Conservation (phyloP, 768 basidiomycete species). For the Cystofilobasidium ferigula region DNA sequence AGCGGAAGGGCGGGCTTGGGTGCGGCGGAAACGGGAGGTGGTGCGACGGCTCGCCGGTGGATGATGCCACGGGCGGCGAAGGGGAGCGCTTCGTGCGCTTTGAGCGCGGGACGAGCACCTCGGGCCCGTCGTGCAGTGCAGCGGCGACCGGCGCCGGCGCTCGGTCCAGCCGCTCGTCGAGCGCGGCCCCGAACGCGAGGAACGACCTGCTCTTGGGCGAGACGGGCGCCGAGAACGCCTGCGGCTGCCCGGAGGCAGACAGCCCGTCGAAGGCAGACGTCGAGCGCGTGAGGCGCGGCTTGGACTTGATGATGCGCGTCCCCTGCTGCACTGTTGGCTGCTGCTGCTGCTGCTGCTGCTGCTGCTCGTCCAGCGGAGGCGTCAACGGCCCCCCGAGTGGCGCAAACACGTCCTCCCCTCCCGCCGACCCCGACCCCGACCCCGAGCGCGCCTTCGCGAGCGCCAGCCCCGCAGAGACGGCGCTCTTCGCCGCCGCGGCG, state of each 20-base stretch:
- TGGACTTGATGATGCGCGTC: constrained; percentile 1
- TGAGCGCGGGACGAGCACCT: not conserved
- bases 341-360: no score
- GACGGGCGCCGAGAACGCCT: not conserved
- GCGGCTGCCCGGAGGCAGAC: not conserved
- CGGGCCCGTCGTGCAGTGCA: not conserved
- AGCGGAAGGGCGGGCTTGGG: not conserved
- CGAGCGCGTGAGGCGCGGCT: not conserved
- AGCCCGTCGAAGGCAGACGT: not conserved
- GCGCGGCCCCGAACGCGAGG: not conserved
- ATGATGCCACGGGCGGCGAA: not conserved
- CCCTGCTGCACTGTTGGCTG: no score
- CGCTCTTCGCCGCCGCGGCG: not conserved
- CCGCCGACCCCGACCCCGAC: not conserved
- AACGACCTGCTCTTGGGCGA: not conserved
- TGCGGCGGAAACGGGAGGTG: not conserved
- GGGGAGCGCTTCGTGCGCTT: not conserved
- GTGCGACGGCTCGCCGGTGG: not conserved
- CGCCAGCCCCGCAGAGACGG: not conserved
- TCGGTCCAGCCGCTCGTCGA: no score
- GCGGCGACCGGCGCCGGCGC: not conserved
- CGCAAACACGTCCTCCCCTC: not conserved
- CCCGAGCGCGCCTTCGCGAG: not conserved
- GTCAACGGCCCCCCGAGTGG: not conserved
- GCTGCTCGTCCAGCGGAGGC: not conserved